Base-by-base conservation (phyloP, 805 yeast species). In the Starmerella floricola region DNA sequence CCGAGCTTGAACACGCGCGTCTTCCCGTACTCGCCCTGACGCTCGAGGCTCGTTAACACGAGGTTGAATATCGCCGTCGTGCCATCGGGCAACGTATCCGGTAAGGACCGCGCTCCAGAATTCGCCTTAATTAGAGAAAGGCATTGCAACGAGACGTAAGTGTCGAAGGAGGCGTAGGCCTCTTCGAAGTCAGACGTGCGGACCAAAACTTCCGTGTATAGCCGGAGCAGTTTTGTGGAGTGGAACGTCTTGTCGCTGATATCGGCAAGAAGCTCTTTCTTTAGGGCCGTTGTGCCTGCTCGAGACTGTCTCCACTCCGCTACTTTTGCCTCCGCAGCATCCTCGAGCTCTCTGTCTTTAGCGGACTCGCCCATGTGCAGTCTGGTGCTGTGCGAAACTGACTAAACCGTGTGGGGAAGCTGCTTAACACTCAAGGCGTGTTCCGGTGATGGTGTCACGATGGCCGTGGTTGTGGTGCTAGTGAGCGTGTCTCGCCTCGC, bases 141-240 rank as follows among this genome's bases (percentile, higher is more conserved):
- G 26, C 50, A 51, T 42, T 60, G 62, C 34, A 57, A 53, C 10
- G 50, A 53, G 19, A 39, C 41, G 45, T 57, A 62, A 2, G 60
- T 54, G n/a, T 49, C 44, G 45, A 62, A 62, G 0, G 60, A 55
- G 6, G 61, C 59, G 5, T 47, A 31, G 0, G 62, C 65, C 47
- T 62, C 66, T 3, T 34, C 44, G 19, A 46, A 47, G n/a, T 51
- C 44, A 17, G 55, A 55, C n/a, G 55, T 44, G 6, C 54, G 50
- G 3, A 49, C 34, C 6, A 61, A 47, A 8, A 59, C 44, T 41
- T 52, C 54, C 15, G 55, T 41, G 30, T 49, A 50, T 33, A 55
- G 47, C 6, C 66, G 55, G 57, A 61, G 51, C 18, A 62, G 48
- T n/a, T 42, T 41, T 5, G 56, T 51, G 5, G 66, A 62, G 45